A percentile compares a stretch with the other conserved stretches of the same genome.
Evolutionary conservation across 2,329 filamentous ascomycete species (phyloP).

Genomic region (Coniochaeta hoffmannii): DNA sequence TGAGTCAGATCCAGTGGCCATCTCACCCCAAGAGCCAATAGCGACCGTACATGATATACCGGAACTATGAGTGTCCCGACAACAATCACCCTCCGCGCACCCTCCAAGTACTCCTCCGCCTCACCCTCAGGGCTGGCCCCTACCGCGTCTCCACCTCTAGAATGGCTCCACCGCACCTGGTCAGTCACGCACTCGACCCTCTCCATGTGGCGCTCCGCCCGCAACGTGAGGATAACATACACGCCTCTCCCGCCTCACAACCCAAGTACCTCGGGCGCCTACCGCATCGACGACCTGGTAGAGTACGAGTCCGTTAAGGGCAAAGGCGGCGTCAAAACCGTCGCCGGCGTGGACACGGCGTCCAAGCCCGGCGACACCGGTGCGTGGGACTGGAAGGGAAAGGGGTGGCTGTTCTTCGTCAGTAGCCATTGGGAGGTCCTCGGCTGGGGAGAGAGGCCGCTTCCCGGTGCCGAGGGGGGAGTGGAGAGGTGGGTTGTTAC

Average conservation of each 20-base stretch:
- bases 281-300: constrained; percentile 63
- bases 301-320: constrained; percentile 52
- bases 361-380: constrained; percentile 22
- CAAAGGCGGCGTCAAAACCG: constrained; percentile 44
- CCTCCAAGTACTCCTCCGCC: constrained; percentile 38
- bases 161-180: constrained; percentile 62
- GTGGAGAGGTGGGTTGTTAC: constrained; percentile 68
- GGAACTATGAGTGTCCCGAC: constrained; percentile 7
- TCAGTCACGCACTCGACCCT: constrained; percentile 69
- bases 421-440: constrained; percentile 75
- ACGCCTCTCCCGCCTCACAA: constrained; percentile 34
- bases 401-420: constrained; percentile 65
- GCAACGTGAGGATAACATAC: constrained; percentile 78
- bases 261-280: background rate
- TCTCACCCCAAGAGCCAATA: too few relatives aligned
- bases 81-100: constrained; percentile 31
- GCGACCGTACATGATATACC: too few relatives aligned
- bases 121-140: constrained; percentile 20
- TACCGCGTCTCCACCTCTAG: constrained; percentile 35
- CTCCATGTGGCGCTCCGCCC: constrained; percentile 71
- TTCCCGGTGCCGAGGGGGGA: constrained; percentile 24
- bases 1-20: too few relatives aligned
- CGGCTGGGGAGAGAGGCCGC: constrained; percentile 56
- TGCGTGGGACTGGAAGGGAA: constrained; percentile 71
- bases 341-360: constrained; percentile 58